Evolutionary conservation across 164 flowering plant genomes (phyloP).

Genomic region (Stephania japonica): DNA sequence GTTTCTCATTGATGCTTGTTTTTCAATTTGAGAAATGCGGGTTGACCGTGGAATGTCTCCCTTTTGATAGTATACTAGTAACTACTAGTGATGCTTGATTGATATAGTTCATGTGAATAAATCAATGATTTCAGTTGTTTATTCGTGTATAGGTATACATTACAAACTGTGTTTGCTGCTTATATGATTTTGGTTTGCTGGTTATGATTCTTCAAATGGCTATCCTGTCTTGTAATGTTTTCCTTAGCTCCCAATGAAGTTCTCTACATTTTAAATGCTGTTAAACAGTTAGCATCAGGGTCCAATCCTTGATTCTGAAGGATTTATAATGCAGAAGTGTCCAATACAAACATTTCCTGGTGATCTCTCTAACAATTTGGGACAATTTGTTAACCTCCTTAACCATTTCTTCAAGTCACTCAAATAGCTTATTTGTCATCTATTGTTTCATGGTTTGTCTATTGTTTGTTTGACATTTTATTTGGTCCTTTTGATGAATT

Average conservation of each 20-base stretch:
- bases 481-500: neutral
- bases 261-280: neutral
- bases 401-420: neutral
- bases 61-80: neutral
- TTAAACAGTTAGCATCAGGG: neutral
- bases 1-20: neutral
- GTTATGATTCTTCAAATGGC: neutral
- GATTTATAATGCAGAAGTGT: neutral
- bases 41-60: neutral
- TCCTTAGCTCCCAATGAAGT: neutral
- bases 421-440: neutral
- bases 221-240: no score
- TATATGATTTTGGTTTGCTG: neutral
- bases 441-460: neutral
- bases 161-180: neutral
- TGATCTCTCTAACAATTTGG: neutral
- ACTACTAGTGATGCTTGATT: neutral
- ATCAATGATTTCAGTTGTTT: neutral
- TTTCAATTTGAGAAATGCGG: neutral
- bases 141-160: neutral
- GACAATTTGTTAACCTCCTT: neutral
- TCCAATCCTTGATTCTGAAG: neutral
- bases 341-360: neutral
- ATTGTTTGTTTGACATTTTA: no score
- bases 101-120: neutral